Evolutionary conservation across 306 rosid species (phyloP).

Genomic region (Trichosanthes cucumerina): DNA sequence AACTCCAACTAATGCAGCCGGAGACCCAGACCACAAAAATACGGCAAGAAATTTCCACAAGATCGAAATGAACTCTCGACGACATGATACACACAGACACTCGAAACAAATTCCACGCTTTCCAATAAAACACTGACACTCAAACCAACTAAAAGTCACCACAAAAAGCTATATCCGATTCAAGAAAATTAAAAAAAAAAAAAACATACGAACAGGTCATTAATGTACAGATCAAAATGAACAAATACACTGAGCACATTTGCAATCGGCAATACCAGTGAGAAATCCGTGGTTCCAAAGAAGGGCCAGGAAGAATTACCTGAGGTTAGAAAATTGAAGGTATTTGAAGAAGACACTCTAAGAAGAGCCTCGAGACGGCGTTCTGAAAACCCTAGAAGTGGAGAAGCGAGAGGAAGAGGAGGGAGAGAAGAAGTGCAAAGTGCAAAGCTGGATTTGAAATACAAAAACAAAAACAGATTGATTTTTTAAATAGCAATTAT

Average conservation of each 20-base stretch:
- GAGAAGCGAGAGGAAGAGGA: neutral
- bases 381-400: slow-evolving; percentile 11
- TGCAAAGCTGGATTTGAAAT: slow-evolving; percentile 5
- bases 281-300: neutral
- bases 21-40: neutral
- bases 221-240: neutral
- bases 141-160: neutral
- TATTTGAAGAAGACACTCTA: neutral
- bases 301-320: neutral
- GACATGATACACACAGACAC: neutral
- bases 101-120: neutral
- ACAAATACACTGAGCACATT: neutral
- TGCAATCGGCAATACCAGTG: neutral
- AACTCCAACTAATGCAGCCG: neutral
- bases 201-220: neutral
- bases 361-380: neutral
- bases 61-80: neutral
- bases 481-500: slow-evolving; percentile 3
- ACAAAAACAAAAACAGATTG: neutral
- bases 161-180: neutral
- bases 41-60: neutral
- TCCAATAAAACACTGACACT: neutral
- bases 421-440: neutral
- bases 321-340: neutral
- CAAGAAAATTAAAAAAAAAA: neutral